Conservation (phyloP, 164 flowering plant genomes). For the Liquidambar formosana region DNA sequence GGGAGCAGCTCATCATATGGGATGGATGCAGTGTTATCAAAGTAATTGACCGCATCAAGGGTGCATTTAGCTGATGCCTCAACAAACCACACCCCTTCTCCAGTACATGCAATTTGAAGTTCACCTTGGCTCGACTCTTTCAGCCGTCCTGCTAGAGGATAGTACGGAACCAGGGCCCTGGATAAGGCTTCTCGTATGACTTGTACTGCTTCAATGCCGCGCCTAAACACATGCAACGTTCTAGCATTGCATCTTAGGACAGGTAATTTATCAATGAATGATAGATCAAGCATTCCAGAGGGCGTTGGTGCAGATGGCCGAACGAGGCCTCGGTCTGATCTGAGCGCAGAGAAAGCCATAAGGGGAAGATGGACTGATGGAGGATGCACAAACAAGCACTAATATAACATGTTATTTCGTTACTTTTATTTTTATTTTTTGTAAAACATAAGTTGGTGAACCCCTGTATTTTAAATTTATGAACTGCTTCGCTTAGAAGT, state of each 20-base stretch:
- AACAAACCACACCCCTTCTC: constrained; percentile 60
- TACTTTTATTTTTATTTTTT: too few relatives aligned
- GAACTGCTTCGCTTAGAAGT: constrained; percentile 22
- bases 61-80: constrained; percentile 51
- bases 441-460: too few relatives aligned
- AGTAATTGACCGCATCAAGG: constrained; percentile 38
- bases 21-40: constrained; percentile 33
- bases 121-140: constrained; percentile 20
- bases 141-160: constrained; percentile 70
- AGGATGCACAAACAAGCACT: background rate
- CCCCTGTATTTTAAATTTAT: background rate
- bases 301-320: constrained; percentile 47
- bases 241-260: constrained; percentile 46
- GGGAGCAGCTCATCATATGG: constrained; percentile 52
- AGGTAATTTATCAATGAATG: constrained; percentile 46
- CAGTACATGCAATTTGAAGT: constrained; percentile 45
- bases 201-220: constrained; percentile 34
- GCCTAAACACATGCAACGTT: constrained; percentile 51
- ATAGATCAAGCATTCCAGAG: constrained; percentile 33
- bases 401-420: too few relatives aligned
- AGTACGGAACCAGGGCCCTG: constrained; percentile 61
- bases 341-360: constrained; percentile 43
- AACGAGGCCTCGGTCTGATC: constrained; percentile 28
- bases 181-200: constrained; percentile 51
- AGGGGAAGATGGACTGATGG: background rate